These are phyloP conservation scores for Bryum argenteum DNA, from an alignment of 225 moss, liverwort and hornwort species.

Conservation along the genomic window DNA sequence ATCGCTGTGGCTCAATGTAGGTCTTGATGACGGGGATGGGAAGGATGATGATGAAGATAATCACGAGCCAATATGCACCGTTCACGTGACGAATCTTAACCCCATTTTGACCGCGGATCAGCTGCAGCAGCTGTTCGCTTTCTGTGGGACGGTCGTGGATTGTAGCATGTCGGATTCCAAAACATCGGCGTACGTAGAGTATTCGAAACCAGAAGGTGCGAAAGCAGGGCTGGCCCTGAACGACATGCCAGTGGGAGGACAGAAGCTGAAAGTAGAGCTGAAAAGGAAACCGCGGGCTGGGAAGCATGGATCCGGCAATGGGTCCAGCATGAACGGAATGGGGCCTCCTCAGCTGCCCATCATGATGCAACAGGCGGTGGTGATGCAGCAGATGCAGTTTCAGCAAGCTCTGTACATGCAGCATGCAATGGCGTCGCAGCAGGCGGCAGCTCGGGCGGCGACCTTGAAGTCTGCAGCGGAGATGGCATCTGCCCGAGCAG, in stretches of 20 bases:
- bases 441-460: slow-evolving; percentile 97
- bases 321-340: slow-evolving; percentile 64
- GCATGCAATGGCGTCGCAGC: slow-evolving; percentile 94
- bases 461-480: slow-evolving; percentile 97
- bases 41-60: slow-evolving; percentile 66
- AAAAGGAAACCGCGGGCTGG: slow-evolving; percentile 69
- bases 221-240: slow-evolving; percentile 86
- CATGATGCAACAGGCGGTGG: slow-evolving; percentile 99
- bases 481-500: slow-evolving; percentile 83
- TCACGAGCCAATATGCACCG: slow-evolving; percentile 66
- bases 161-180: slow-evolving; percentile 90
- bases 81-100: slow-evolving; percentile 90
- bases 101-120: slow-evolving; percentile 88
- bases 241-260: slow-evolving; percentile 94
- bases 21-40: slow-evolving; percentile 67
- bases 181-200: slow-evolving; percentile 88
- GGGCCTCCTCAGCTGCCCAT: slow-evolving; percentile 84
- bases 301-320: slow-evolving; percentile 65
- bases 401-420: slow-evolving; percentile 99
- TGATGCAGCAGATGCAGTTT: slow-evolving; percentile 99
- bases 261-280: slow-evolving; percentile 88
- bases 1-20: slow-evolving; percentile 37
- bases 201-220: slow-evolving; percentile 88
- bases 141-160: slow-evolving; percentile 87
- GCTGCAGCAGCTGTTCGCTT: slow-evolving; percentile 85